Conservation (phyloP, 768 basidiomycete species). For the Mycena rosella region DNA sequence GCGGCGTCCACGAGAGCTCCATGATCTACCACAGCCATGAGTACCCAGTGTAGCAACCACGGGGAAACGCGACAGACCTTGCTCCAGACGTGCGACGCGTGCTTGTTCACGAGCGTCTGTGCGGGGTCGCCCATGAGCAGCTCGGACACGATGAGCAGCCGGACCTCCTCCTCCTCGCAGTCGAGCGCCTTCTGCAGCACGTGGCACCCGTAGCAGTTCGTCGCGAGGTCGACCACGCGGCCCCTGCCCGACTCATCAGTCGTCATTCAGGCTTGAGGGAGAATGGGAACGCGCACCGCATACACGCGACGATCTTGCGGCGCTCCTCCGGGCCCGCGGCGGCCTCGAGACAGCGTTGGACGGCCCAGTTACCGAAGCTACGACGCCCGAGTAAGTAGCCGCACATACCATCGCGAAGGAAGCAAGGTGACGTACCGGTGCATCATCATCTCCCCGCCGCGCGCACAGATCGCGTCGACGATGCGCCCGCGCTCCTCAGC, state of each 20-base stretch:
- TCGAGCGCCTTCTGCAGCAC: slow-evolving; percentile 92
- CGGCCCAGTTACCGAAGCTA: slow-evolving; percentile 95
- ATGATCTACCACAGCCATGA: slow-evolving; percentile 69
- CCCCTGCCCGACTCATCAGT: slow-evolving; percentile 59
- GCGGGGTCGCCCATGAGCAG: slow-evolving; percentile 87
- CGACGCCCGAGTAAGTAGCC: background rate
- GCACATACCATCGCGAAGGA: background rate
- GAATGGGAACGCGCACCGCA: slow-evolving; percentile 67
- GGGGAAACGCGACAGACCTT: slow-evolving; percentile 62
- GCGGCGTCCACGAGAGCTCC: slow-evolving; percentile 90
- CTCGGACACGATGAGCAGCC: slow-evolving; percentile 86
- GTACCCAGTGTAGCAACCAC: slow-evolving; percentile 16
- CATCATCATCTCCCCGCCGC: slow-evolving; percentile 94
- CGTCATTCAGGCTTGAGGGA: background rate
- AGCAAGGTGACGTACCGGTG: slow-evolving; percentile 65
- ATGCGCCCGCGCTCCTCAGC: slow-evolving; percentile 83
- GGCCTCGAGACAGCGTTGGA: slow-evolving; percentile 88
- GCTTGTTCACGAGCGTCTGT: slow-evolving; percentile 89
- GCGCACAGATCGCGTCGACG: slow-evolving; percentile 86
- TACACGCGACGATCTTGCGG: slow-evolving; percentile 86
- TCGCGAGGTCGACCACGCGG: slow-evolving; percentile 87
- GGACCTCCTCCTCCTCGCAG: slow-evolving; percentile 85
- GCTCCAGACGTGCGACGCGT: slow-evolving; percentile 94
- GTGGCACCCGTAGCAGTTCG: slow-evolving; percentile 91
- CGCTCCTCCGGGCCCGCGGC: slow-evolving; percentile 81